Conservation (phyloP, 2,329 filamentous ascomycete species). For the Magnaporthiopsis incrustans region DNA sequence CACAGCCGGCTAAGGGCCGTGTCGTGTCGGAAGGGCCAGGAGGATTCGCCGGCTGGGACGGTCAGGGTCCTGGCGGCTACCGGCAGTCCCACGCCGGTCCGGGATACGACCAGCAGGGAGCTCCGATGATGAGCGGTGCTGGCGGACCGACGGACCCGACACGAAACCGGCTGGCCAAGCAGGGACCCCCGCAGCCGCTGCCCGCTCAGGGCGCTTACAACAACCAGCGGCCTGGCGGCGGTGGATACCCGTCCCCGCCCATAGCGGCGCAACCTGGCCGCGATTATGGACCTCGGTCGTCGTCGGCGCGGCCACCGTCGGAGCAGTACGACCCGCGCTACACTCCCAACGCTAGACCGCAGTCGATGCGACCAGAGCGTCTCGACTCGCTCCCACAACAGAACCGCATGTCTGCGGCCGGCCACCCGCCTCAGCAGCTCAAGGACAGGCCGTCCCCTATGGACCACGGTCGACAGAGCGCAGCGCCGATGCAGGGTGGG, state of each 20-base stretch:
- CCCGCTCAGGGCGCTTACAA: slow-evolving; percentile 9
- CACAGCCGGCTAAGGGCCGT: slow-evolving; percentile 31
- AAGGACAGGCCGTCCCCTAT: slow-evolving; percentile 19
- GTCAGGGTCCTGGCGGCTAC: not conserved
- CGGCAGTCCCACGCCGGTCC: slow-evolving; percentile 16
- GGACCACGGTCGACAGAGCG: slow-evolving; percentile 24
- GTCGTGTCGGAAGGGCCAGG: slow-evolving; percentile 23
- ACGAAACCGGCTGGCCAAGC: slow-evolving; percentile 31
- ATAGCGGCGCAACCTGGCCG: slow-evolving; percentile 20
- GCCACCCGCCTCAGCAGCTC: slow-evolving; percentile 11
- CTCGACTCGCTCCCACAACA: slow-evolving; percentile 18
- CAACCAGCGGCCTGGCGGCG: slow-evolving; percentile 13
- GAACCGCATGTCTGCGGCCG: slow-evolving; percentile 6
- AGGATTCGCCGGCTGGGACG: slow-evolving; percentile 29
- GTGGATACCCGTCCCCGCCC: not conserved
- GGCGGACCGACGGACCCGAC: slow-evolving; percentile 23
- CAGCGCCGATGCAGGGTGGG: slow-evolving; percentile 23
- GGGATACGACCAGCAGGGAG: slow-evolving; percentile 10
- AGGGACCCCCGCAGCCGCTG: slow-evolving; percentile 15
- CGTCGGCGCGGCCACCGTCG: slow-evolving; percentile 19
- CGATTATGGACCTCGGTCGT: slow-evolving; percentile 31
- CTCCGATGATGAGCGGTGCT: slow-evolving; percentile 4
- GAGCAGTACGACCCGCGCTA: slow-evolving; percentile 13
- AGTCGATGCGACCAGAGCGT: slow-evolving; percentile 20
- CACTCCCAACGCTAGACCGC: slow-evolving; percentile 4